These are phyloP conservation scores for Kodamaea sagamina DNA, from an alignment of 805 yeast species.

Conservation along the genomic window DNA sequence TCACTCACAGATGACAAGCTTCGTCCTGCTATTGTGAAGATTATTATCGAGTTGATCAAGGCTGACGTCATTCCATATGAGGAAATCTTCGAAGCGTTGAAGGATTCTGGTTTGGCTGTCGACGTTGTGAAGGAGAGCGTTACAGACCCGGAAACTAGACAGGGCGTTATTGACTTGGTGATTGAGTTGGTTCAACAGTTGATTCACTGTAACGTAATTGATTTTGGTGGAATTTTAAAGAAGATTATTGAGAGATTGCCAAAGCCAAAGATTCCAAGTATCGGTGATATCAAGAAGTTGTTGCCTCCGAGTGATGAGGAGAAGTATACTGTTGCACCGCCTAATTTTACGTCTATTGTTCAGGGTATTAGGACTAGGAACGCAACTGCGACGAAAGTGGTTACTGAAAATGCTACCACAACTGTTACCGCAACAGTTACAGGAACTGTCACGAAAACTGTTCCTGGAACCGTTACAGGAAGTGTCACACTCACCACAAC, in stretches of 20 bases:
- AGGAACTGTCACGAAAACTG: background rate
- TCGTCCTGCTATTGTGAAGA: conserved; percentile 25
- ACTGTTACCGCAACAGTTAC: background rate
- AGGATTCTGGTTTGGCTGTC: conserved; percentile 31
- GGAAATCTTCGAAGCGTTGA: conserved; percentile 33
- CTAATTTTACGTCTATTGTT: background rate
- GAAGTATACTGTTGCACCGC: background rate
- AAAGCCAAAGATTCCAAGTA: background rate
- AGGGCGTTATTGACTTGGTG: conserved; percentile 27
- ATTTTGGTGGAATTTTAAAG: background rate
- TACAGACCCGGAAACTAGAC: conserved; percentile 31
- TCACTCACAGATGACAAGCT: conserved; percentile 32
- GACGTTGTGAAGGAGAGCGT: conserved; percentile 29
- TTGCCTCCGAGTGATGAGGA: background rate
- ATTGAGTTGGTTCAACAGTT: conserved; percentile 23
- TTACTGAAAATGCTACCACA: background rate
- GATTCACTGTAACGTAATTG: conserved; percentile 4
- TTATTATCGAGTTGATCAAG: conserved; percentile 27
- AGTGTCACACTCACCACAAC: too few relatives aligned
- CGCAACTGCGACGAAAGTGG: background rate
- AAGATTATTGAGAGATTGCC: conserved; percentile 9
- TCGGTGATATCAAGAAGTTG: conserved; percentile 9
- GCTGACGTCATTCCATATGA: conserved; percentile 35
- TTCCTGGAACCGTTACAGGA: too few relatives aligned
- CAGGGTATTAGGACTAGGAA: background rate